Base-by-base conservation (phyloP, 805 yeast genomes). In the Myxozyma neotropica region DNA sequence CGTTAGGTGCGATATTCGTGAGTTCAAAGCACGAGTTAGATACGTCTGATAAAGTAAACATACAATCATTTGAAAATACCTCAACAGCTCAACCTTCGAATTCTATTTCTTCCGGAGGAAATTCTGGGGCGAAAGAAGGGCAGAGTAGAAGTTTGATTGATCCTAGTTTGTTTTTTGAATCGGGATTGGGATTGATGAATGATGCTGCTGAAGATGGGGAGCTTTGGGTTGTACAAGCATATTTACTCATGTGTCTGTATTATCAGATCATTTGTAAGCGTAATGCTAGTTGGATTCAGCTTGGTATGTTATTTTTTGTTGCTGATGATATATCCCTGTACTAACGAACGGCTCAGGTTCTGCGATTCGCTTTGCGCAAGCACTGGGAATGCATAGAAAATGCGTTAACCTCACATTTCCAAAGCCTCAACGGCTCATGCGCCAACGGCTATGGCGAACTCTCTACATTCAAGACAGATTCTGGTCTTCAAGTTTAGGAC, bases 331-430 rank as follows among this genome's bases (percentile, higher is more conserved):
- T 15, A 19, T 10, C 12, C 17, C 38, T 40, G n/a, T 29, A 38
- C 21, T 24, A 33, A n/a, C 29, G 10, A 15, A 10, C 23, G 15
- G 17, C 6, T 7, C 23, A 57, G 62, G 65, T 5, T 63, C 65
- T 17, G 78, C 81, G 0, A 77, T 79, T n/a, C 70, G 80, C 26
- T 72, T 75, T 67, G 81, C 80, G 0, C 80, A 77, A 65, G 72
- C 80, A 0, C 66, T 78, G 29, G 82, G 82, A 0, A 57, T 80
- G 44, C 67, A 67, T 31, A 50, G 68, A n/a, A 68, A 70, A 52
- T 67, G 72, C 64, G 70, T 69, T 45, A 70, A 67, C 53, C 52
- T 67, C 45, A 69, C 71, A 1, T 61, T 66, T 27, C 63, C 63
- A 7, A 67, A 58, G 17, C 56, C 60, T 3, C 61, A 66, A 39